These are phyloP conservation scores for Tranzscheliella williamsii DNA, from an alignment of 1,284 basidiomycete species.

Conservation along the genomic window DNA sequence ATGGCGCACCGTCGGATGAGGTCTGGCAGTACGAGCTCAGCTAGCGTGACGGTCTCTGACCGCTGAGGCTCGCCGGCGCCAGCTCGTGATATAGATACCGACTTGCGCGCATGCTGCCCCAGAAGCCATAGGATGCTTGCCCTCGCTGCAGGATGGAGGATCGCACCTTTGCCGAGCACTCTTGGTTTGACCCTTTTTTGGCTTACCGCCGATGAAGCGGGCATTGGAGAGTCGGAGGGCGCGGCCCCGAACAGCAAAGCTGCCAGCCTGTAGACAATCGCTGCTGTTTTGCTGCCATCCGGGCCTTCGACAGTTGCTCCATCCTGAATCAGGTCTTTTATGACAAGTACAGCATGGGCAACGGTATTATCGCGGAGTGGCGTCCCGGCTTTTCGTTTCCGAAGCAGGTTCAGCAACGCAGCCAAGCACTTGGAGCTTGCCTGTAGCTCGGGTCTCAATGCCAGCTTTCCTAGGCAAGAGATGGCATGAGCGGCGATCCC, in stretches of 20 bases:
- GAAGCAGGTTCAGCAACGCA: slow-evolving; percentile 19
- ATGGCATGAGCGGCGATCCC: slow-evolving; percentile 35
- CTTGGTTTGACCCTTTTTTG: slow-evolving; percentile 15
- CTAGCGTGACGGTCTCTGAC: slow-evolving; percentile 25
- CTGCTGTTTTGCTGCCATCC: slow-evolving; percentile 7
- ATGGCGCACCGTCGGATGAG: slow-evolving; percentile 49
- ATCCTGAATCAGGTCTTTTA: slow-evolving; percentile 27
- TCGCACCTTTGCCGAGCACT: slow-evolving; percentile 41
- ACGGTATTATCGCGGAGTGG: slow-evolving; percentile 13
- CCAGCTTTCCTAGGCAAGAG: slow-evolving; percentile 33
- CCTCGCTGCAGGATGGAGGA: slow-evolving; percentile 34
- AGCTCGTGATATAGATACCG: slow-evolving; percentile 2
- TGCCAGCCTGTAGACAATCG: slow-evolving; percentile 40
- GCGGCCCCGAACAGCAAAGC: slow-evolving; percentile 39
- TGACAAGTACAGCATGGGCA: slow-evolving; percentile 21
- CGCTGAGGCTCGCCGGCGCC: neutral
- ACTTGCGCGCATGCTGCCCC: slow-evolving; percentile 46
- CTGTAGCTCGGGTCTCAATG: slow-evolving; percentile 10
- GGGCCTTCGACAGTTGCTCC: neutral
- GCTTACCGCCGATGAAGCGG: slow-evolving; percentile 1
- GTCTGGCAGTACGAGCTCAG: slow-evolving; percentile 50
- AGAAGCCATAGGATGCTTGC: slow-evolving; percentile 54
- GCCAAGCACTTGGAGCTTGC: slow-evolving; percentile 16
- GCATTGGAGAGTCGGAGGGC: slow-evolving; percentile 3
- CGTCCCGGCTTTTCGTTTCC: slow-evolving; percentile 11